Percentiles rank a stretch among this genome's conserved stretches.
phyloP scores from a whole-genome alignment of 2,329 filamentous ascomycete genomes.

The Botrytis aclada region DNA sequence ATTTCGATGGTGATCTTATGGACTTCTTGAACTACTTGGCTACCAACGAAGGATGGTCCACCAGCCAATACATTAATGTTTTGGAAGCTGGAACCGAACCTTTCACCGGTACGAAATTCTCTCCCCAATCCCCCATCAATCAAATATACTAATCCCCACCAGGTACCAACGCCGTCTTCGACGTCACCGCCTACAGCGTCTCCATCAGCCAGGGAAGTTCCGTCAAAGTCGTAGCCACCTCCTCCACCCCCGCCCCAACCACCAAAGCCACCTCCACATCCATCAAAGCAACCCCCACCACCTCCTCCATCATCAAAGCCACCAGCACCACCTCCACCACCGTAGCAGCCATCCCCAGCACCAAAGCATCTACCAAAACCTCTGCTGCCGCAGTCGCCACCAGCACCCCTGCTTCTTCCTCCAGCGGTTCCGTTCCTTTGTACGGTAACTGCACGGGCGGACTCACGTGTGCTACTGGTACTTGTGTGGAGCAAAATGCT shows the following conservation, averaged over 20 bases:
- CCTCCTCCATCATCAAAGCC: not conserved
- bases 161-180: slow-evolving; percentile 13
- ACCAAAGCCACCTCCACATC: too few relatives aligned
- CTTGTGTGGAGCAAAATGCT: not conserved
- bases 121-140: too few relatives aligned
- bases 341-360: not conserved
- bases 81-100: slow-evolving; percentile 56
- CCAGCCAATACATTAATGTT: slow-evolving; percentile 51
- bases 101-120: slow-evolving; percentile 42
- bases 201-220: slow-evolving; percentile 2
- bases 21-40: slow-evolving; percentile 57
- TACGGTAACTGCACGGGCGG: slow-evolving; percentile 3
- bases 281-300: not conserved
- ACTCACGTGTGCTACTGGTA: not conserved
- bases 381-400: not conserved
- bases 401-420: not conserved
- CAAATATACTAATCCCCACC: not conserved
- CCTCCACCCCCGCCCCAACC: not conserved
- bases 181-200: slow-evolving; percentile 13
- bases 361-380: not conserved
- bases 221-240: not conserved
- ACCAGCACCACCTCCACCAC: not conserved
- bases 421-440: not conserved
- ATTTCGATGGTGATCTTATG: slow-evolving; percentile 55
- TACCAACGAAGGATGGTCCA: slow-evolving; percentile 45